Percentiles rank a stretch among this genome's conserved stretches.
Conservation (phyloP, 345 rosid species). For the Syzygium grande region DNA sequence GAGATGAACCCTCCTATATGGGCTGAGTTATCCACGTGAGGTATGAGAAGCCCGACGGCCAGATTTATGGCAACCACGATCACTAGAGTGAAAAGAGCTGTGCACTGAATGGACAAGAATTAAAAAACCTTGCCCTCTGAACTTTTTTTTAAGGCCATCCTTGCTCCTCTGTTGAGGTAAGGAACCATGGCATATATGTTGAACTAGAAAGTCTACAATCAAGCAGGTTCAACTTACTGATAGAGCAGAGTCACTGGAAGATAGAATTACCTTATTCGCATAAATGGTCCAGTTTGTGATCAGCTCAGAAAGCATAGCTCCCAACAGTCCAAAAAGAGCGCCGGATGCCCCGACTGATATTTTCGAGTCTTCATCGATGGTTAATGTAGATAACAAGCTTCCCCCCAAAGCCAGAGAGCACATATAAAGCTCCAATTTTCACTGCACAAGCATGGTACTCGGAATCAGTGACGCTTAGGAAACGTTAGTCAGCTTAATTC, state of each 20-base stretch:
- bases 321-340: conserved; percentile 90
- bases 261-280: conserved; percentile 51
- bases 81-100: conserved; percentile 54
- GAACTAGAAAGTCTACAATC: neutral
- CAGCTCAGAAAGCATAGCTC: conserved; percentile 95
- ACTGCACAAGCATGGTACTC: conserved; percentile 29
- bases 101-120: conserved; percentile 38
- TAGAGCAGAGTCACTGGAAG: neutral
- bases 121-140: neutral
- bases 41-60: conserved; percentile 56
- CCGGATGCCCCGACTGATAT: conserved; percentile 97
- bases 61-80: conserved; percentile 62
- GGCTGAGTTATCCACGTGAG: conserved; percentile 85
- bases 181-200: too few relatives aligned
- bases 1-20: conserved; percentile 84
- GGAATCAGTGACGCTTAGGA: neutral
- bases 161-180: neutral
- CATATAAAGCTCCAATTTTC: conserved; percentile 61
- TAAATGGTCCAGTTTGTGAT: conserved; percentile 91
- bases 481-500: neutral
- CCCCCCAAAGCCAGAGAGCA: conserved; percentile 85
- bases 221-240: neutral
- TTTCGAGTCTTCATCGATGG: neutral
- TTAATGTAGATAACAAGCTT: conserved; percentile 63
- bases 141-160: neutral